Conservation (phyloP, 2,329 filamentous ascomycete species). For the Cercospora berteroae region DNA sequence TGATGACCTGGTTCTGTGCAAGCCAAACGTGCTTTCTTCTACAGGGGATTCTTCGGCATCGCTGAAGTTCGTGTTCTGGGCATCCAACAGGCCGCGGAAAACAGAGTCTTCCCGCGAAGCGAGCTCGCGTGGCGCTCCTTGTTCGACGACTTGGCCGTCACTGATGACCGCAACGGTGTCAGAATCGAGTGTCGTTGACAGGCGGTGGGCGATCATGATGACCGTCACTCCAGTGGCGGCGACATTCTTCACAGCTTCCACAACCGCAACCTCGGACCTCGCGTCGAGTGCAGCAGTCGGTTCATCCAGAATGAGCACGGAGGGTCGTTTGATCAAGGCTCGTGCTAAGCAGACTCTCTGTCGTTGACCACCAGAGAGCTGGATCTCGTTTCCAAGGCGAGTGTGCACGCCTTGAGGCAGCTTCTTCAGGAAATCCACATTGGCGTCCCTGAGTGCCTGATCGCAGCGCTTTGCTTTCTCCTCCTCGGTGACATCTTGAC, state of each 20-base stretch:
- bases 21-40: slow-evolving; percentile 4
- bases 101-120: slow-evolving; percentile 36
- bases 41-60: slow-evolving; percentile 1
- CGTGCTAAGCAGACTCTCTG: slow-evolving; percentile 50
- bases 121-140: slow-evolving; percentile 60
- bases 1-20: slow-evolving; percentile 9
- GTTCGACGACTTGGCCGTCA: slow-evolving; percentile 62
- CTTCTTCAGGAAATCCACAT: slow-evolving; percentile 46
- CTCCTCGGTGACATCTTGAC: slow-evolving; percentile 25
- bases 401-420: slow-evolving; percentile 48
- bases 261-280: slow-evolving; percentile 45
- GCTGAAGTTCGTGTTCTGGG: slow-evolving; percentile 27
- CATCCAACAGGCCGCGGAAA: slow-evolving; percentile 33
- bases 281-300: slow-evolving; percentile 49
- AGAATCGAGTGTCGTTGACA: slow-evolving; percentile 75
- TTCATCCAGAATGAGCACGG: slow-evolving; percentile 49
- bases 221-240: slow-evolving; percentile 58
- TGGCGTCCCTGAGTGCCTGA: slow-evolving; percentile 40
- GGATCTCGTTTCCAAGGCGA: slow-evolving; percentile 44
- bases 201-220: slow-evolving; percentile 68
- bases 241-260: slow-evolving; percentile 45
- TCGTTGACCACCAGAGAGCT: slow-evolving; percentile 48
- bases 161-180: slow-evolving; percentile 77
- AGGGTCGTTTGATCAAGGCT: slow-evolving; percentile 46
- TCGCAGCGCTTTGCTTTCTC: slow-evolving; percentile 30